These are phyloP conservation scores for Euclidium syriacum DNA, from an alignment of 345 rosid species.

Conservation along the genomic window DNA sequence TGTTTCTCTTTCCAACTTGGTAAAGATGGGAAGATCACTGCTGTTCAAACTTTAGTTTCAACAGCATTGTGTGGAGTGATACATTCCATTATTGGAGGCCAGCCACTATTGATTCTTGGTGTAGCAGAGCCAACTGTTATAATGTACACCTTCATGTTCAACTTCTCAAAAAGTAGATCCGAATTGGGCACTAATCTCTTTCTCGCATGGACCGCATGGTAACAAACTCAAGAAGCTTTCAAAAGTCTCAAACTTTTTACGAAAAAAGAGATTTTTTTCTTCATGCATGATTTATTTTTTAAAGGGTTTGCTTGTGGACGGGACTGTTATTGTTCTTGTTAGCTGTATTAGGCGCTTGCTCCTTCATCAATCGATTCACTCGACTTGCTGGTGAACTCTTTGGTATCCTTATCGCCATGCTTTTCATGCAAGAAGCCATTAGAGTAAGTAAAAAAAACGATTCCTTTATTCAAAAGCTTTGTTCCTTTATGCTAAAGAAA, in stretches of 20 bases:
- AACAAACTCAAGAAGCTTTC: constrained; percentile 12
- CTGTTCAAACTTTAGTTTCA: constrained; percentile 88
- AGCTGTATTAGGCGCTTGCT: constrained; percentile 85
- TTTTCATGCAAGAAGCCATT: constrained; percentile 92
- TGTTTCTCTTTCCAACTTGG: constrained; percentile 24
- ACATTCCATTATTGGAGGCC: constrained; percentile 86
- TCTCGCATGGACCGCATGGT: constrained; percentile 97
- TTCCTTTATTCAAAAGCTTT: constrained; percentile 4
- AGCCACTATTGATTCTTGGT: constrained; percentile 88
- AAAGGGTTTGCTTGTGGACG: constrained; percentile 98
- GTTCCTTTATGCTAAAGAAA: neutral
- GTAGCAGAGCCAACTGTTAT: constrained; percentile 98
- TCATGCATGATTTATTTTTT: neutral
- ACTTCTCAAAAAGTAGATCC: constrained; percentile 68
- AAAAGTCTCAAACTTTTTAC: neutral
- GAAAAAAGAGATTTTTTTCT: no score
- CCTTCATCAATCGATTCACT: constrained; percentile 89
- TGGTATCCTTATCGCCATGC: constrained; percentile 91
- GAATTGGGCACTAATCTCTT: constrained; percentile 80
- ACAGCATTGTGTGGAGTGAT: constrained; percentile 87
- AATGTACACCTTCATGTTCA: constrained; percentile 95
- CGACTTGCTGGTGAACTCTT: constrained; percentile 90
- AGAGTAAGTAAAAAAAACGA: constrained; percentile 45
- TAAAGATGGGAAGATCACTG: constrained; percentile 80
- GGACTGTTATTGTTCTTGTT: constrained; percentile 77